phyloP scores from a whole-genome alignment of 148 eudicot species.

The Chenopodium suecicum region DNA sequence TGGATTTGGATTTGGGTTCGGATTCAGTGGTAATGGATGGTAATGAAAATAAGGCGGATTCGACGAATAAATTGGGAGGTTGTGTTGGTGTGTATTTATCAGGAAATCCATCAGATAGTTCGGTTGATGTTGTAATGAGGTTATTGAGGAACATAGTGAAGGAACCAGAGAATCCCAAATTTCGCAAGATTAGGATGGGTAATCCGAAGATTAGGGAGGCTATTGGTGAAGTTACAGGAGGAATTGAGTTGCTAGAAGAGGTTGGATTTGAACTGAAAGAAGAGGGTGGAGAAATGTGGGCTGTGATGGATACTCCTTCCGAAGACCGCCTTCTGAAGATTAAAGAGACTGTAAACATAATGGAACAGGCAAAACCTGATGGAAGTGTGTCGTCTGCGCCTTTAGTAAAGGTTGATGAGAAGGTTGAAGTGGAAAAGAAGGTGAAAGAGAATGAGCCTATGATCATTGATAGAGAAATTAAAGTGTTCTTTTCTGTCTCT shows the following conservation, averaged over 20 bases:
- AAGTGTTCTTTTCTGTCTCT: constrained; percentile 82
- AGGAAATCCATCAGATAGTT: constrained; percentile 69
- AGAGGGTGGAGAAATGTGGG: constrained; percentile 91
- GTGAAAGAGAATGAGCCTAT: constrained; percentile 31
- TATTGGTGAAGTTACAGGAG: constrained; percentile 67
- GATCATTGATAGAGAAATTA: constrained; percentile 59
- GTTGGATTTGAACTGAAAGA: constrained; percentile 83
- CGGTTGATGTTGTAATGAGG: constrained; percentile 62
- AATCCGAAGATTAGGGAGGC: constrained; percentile 91
- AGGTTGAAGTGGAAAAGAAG: constrained; percentile 43
- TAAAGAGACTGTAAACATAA: constrained; percentile 41
- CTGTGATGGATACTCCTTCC: constrained; percentile 72
- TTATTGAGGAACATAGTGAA: constrained; percentile 64
- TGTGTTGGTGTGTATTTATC: constrained; percentile 65
- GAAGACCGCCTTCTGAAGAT: constrained; percentile 38
- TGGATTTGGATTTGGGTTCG: constrained; percentile 14
- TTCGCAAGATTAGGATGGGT: constrained; percentile 78
- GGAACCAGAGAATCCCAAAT: constrained; percentile 83
- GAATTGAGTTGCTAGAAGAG: constrained; percentile 72
- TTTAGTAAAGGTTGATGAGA: constrained; percentile 44
- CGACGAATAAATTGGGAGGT: constrained; percentile 40
- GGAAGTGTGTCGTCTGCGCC: constrained; percentile 25
- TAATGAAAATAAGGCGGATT: constrained; percentile 21
- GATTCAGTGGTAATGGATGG: constrained; percentile 26
- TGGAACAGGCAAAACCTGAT: constrained; percentile 43